Evolutionary conservation across 2,329 filamentous ascomycete species (phyloP).

Genomic region (Helotiales sp.): DNA sequence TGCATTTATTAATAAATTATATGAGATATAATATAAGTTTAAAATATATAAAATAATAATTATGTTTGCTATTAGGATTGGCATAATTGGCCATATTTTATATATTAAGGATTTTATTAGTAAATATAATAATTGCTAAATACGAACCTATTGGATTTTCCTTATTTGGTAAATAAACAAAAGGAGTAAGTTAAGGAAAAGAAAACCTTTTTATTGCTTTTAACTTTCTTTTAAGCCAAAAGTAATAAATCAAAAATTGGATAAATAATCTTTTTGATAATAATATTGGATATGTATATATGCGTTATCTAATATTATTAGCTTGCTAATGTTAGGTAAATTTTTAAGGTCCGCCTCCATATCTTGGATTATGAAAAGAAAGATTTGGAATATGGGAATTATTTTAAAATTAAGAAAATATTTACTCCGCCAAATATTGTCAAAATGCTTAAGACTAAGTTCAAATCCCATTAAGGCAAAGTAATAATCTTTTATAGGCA

Average conservation of each 20-base stretch:
- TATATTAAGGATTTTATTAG: conserved; percentile 31
- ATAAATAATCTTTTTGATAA: not conserved
- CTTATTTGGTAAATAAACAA: conserved; percentile 28
- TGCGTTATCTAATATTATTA: not conserved
- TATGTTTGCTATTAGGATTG: conserved; percentile 28
- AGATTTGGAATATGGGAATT: conserved; percentile 9
- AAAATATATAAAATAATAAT: conserved; percentile 22
- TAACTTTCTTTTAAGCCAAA: conserved; percentile 18
- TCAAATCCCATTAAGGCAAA: conserved; percentile 16
- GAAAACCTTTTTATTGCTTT: not conserved
- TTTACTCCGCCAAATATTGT: conserved; percentile 11
- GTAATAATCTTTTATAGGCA: conserved; percentile 26
- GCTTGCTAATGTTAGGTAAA: not conserved
- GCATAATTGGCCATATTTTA: conserved; percentile 28
- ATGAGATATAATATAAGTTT: conserved; percentile 17
- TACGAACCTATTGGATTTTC: conserved; percentile 21
- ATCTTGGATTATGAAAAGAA: conserved; percentile 8
- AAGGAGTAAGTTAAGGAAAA: conserved; percentile 17
- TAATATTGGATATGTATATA: not conserved
- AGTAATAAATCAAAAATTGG: conserved; percentile 14
- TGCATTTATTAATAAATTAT: conserved; percentile 24
- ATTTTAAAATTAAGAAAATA: conserved; percentile 21
- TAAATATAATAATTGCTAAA: conserved; percentile 30
- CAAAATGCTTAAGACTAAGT: conserved; percentile 16
- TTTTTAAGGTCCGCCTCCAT: conserved; percentile 7